A percentile compares a stretch with the other conserved stretches of the same genome.
Conservation (phyloP, 2,329 filamentous ascomycete species). For the Fusarium hostae region DNA sequence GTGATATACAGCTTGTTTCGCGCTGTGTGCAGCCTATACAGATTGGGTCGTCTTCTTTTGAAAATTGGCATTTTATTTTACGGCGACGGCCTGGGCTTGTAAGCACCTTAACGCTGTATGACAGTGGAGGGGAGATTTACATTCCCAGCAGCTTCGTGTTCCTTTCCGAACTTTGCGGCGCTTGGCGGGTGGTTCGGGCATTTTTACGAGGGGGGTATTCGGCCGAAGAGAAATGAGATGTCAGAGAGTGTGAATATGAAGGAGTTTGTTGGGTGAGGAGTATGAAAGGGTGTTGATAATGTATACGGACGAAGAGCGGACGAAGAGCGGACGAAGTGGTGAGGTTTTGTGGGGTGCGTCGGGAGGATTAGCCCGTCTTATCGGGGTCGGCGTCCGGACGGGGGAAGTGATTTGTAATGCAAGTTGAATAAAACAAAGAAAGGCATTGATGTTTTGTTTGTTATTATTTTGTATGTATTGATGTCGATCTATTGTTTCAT, state of each 20-base stretch:
- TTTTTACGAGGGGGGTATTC: constrained; percentile 17
- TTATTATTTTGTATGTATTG: fast-evolving
- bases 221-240: constrained; percentile 30
- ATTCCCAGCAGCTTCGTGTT: constrained; percentile 70
- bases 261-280: not conserved
- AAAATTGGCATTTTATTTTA: constrained; percentile 64
- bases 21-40: constrained; percentile 61
- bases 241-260: not conserved
- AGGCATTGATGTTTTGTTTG: no score
- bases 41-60: constrained; percentile 51
- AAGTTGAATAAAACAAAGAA: not conserved
- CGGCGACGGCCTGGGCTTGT: constrained; percentile 52
- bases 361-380: constrained; percentile 26
- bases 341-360: not conserved
- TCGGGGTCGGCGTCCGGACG: constrained; percentile 27
- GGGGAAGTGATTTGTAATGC: constrained; percentile 22
- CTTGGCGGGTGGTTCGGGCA: constrained; percentile 37
- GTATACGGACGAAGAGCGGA: constrained; percentile 25
- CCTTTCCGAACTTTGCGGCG: constrained; percentile 62
- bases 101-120: not conserved
- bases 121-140: constrained; percentile 49
- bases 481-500: not conserved
- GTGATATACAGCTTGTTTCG: constrained; percentile 56
- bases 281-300: not conserved
- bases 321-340: constrained; percentile 26